These are phyloP conservation scores for Aspergillus cejpii DNA, from an alignment of 2,329 filamentous ascomycete species.

Conservation along the genomic window DNA sequence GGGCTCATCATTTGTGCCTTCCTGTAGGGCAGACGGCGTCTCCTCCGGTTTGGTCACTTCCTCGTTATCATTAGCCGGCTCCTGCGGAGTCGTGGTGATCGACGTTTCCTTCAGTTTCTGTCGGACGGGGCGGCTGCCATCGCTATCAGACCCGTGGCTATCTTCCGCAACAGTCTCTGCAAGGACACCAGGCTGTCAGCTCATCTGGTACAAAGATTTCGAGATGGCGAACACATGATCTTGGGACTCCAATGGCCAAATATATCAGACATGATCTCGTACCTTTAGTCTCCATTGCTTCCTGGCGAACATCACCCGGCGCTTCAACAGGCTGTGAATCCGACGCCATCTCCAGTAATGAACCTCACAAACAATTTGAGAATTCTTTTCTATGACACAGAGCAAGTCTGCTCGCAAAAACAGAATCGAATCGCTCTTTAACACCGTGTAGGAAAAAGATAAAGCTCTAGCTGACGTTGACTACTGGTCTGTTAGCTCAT, in stretches of 20 bases:
- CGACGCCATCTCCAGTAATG: slow-evolving; percentile 11
- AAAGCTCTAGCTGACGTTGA: not conserved
- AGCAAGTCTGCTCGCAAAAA: not conserved
- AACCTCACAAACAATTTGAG: not conserved
- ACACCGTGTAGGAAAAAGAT: not conserved
- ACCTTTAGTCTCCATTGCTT: slow-evolving; percentile 12
- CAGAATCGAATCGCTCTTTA: not conserved
- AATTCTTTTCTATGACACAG: not conserved
- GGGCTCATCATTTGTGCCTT: no score
- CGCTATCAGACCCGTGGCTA: slow-evolving; percentile 34
- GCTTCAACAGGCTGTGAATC: slow-evolving; percentile 8
- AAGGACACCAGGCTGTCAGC: slow-evolving; percentile 4
- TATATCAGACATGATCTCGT: slow-evolving; percentile 1
- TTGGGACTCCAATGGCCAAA: not conserved
- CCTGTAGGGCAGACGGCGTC: no score
- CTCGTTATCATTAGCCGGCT: not conserved
- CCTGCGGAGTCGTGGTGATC: slow-evolving; percentile 41
- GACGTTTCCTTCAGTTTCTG: slow-evolving; percentile 57
- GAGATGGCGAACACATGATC: no score
- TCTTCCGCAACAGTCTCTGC: slow-evolving; percentile 21
- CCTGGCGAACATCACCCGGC: slow-evolving; percentile 14
- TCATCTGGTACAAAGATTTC: not conserved
- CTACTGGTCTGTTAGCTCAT: not conserved
- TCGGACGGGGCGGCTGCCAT: slow-evolving; percentile 49
- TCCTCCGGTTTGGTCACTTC: not conserved